Conservation (phyloP, 163 green algal genomes). For the Chloroidium sp. region DNA sequence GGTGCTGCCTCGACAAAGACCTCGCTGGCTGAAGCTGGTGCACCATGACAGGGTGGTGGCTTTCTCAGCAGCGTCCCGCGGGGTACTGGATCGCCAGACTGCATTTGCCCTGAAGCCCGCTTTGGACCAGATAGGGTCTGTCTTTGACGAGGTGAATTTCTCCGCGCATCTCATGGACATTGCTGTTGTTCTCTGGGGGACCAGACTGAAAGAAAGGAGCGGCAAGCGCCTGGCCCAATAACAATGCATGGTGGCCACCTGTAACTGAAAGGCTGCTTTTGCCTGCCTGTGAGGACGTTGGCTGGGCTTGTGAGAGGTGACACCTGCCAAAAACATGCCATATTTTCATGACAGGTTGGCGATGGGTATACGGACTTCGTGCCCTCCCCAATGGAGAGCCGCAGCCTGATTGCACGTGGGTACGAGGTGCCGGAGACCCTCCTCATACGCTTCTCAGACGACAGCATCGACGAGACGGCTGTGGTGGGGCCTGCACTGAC, state of each 20-base stretch:
- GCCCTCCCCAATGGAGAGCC: constrained; percentile 47
- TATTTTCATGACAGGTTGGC: constrained; percentile 30
- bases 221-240: too few species aligned
- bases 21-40: too few species aligned
- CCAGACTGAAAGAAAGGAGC: too few species aligned
- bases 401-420: constrained; percentile 36
- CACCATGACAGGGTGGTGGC: neutral
- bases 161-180: neutral
- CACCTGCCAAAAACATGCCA: neutral
- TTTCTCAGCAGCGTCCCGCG: neutral
- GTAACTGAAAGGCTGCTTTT: too few species aligned
- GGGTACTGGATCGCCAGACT: constrained; percentile 1
- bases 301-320: neutral
- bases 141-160: constrained; percentile 49
- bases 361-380: constrained; percentile 55
- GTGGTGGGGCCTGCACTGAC: constrained; percentile 22
- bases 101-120: constrained; percentile 26
- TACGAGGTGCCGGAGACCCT: constrained; percentile 54
- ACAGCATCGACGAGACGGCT: constrained; percentile 66
- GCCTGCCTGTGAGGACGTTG: too few species aligned
- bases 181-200: too few species aligned
- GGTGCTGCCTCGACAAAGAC: too few species aligned
- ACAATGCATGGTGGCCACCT: too few species aligned
- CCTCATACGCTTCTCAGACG: constrained; percentile 58
- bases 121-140: constrained; percentile 37